Evolutionary conservation across 768 basidiomycete genomes (phyloP), one percentile per base, ranked within the genome.

Genomic region (Leccinum truebloodii): DNA sequence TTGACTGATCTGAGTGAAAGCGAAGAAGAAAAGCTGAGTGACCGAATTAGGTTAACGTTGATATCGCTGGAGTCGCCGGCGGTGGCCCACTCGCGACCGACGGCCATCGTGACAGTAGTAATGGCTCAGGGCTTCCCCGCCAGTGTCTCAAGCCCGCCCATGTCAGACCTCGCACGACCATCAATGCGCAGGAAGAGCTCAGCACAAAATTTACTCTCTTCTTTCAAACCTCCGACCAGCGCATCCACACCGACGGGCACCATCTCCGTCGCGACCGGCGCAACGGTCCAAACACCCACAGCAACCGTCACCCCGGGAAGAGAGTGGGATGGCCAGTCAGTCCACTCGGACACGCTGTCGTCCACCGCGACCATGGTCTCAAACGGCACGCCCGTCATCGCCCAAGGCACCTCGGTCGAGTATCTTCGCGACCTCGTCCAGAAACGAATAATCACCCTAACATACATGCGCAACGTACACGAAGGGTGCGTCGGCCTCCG

Each of bases 131-230:
- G 58, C 46, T 73, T 68, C 61, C 60, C 65, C 53, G n/a, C 69
- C 13, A 35, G 34, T 51, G 55, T 62, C 55, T 52, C 70, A 63
- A 68, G 64, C 48, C 69, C 71, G 58, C 64, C 71, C 57, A 72
- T 71, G 74, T 68, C 69, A 16, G 75, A 66, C 28, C 30, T 58
- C 32, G 59, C 72, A 1, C 84, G 86, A 57, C 89, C 90, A 30
- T 65, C 78, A 7, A 88, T 94, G 82, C 87, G 91, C 65, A 85
- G 92, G 65, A 94, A 94, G 78, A 90, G 90, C 20, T 92, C 90
- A 12, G 91, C 88, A 12, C 91, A 89, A 77, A 91, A 93, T 74
- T 80, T 94, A 52, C 81, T 94, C 35, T 84, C 86, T 8, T 86
- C 87, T 48, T 92, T 92, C 83, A 92, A 74, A 66, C 67, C 70